Conservation (phyloP, 495 filamentous ascomycete species). For the Podospora pseudoanserina region DNA sequence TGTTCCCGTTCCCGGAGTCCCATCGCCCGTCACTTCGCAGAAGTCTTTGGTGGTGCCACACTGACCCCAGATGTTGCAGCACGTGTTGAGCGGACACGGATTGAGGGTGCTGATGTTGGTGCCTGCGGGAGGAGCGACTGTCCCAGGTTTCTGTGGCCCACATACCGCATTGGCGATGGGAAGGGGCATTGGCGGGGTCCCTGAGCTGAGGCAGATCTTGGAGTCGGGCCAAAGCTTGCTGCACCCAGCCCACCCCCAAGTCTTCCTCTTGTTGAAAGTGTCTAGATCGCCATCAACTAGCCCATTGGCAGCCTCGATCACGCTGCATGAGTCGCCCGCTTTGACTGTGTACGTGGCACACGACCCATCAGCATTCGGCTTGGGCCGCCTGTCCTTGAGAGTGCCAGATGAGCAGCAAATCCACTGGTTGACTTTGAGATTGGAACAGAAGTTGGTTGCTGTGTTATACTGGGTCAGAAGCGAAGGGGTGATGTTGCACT, state of each 20-base stretch:
- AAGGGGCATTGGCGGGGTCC: slow-evolving; percentile 45
- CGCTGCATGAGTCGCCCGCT: slow-evolving; percentile 34
- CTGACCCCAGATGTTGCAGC: slow-evolving; percentile 43
- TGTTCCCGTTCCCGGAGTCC: slow-evolving; percentile 40
- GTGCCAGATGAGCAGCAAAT: slow-evolving; percentile 48
- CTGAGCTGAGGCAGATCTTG: slow-evolving; percentile 49
- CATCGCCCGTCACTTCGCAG: slow-evolving; percentile 33
- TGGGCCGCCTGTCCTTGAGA: slow-evolving; percentile 37
- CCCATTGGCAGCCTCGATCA: slow-evolving; percentile 29
- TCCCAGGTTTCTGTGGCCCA: slow-evolving; percentile 39
- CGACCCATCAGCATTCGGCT: slow-evolving; percentile 40
- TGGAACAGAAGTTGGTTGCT: slow-evolving; percentile 33
- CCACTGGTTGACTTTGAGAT: slow-evolving; percentile 32
- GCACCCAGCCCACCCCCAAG: slow-evolving; percentile 53
- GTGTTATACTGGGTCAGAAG: slow-evolving; percentile 44
- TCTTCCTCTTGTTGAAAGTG: slow-evolving; percentile 39
- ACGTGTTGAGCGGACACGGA: slow-evolving; percentile 38
- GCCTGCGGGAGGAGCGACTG: neutral
- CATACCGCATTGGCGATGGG: slow-evolving; percentile 38
- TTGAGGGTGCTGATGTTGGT: slow-evolving; percentile 35
- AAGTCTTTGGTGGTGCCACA: slow-evolving; percentile 50
- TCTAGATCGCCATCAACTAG: slow-evolving; percentile 37
- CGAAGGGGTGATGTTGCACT: slow-evolving; percentile 39
- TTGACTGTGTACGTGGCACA: slow-evolving; percentile 38
- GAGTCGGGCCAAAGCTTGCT: slow-evolving; percentile 21